Base-by-base conservation (phyloP, 2,329 filamentous ascomycete species). In the Ophiostoma fasciatum region DNA sequence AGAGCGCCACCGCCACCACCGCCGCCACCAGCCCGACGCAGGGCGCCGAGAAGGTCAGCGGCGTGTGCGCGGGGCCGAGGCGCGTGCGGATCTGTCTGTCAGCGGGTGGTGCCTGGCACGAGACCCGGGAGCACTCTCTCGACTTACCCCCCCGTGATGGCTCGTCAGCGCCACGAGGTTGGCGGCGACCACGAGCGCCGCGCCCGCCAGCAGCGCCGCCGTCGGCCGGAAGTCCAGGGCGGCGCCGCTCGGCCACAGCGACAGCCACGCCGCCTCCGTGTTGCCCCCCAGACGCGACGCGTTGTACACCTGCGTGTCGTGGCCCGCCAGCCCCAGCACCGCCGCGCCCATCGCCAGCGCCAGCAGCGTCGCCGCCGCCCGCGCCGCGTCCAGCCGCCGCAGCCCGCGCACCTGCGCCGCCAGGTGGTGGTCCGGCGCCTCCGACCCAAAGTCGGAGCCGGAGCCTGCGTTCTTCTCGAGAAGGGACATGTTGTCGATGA, bases 181-280 rank as follows among this genome's bases (percentile, higher is more conserved):
- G 41, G 60, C 51, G 7, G 68, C 36, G 7, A 65, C 50, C 8
- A 74, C 59, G 31, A 76, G 52, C 23, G 57, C 52, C 34, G 69
- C 62, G 26, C 66, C 65, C 19, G 58, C 61, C 14, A 75, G 60
- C 19, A 75, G 56, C 8, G 70, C 66, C 21, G 68, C 54, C 4
- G 67, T 71, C 3, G 72, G 71, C 32, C 67, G 60, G 23, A 72
- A 49, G 48, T 76, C 64, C 47, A 77, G 70, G 21, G 64, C 53
- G 9, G 12, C 28, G 2, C 13, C n/a, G 12, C 58, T 52, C 0
- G 73, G 73, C 73, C 73, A 78, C 33, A 77, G 48, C 1, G 70
- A 59, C 14, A 76, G 59, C 36, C 38, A 42, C 14, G 17, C 31
- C 18, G 28, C 28, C 17, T 65, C 46, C 46, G 59, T 68, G 31